These are phyloP conservation scores for Candida maltosa DNA, from an alignment of 805 yeast genomes.

Conservation along the genomic window DNA sequence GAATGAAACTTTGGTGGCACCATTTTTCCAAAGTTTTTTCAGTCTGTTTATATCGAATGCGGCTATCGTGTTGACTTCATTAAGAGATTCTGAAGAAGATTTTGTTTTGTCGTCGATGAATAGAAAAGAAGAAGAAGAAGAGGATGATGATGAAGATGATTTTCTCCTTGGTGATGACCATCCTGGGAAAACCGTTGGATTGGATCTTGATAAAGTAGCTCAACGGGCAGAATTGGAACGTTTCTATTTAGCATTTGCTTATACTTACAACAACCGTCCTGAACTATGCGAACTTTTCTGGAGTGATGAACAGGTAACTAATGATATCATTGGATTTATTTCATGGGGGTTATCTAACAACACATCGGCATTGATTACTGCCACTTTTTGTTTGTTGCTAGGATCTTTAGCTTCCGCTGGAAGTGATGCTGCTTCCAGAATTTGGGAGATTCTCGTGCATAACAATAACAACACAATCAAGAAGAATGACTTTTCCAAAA, in stretches of 20 bases:
- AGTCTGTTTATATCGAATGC: conserved; percentile 57
- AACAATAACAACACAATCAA: conserved; percentile 22
- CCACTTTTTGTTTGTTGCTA: conserved; percentile 76
- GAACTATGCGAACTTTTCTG: conserved; percentile 61
- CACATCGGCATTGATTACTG: conserved; percentile 71
- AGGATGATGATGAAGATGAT: conserved; percentile 1
- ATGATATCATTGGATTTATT: conserved; percentile 73
- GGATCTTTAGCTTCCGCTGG: conserved; percentile 70
- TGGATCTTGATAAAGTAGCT: conserved; percentile 60
- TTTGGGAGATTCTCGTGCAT: conserved; percentile 37
- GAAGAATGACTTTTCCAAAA: conserved; percentile 38
- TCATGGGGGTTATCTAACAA: conserved; percentile 85
- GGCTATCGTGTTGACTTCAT: conserved; percentile 62
- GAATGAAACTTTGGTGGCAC: conserved; percentile 30
- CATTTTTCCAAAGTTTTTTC: conserved; percentile 48
- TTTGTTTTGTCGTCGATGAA: conserved; percentile 50
- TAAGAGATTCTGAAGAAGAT: conserved; percentile 75
- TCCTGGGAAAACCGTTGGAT: conserved; percentile 9
- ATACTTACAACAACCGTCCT: conserved; percentile 62
- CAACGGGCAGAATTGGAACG: conserved; percentile 84
- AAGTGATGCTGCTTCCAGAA: conserved; percentile 42
- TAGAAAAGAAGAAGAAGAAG: conserved; percentile 14
- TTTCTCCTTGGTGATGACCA: conserved; percentile 8
- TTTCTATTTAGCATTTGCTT: conserved; percentile 73
- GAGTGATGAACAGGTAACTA: conserved; percentile 35